A percentile compares a stretch with the other conserved stretches of the same genome.
These are phyloP conservation scores for Phytophthora melonis DNA, from an alignment of 352 stramenopile species.

Conservation along the genomic window DNA sequence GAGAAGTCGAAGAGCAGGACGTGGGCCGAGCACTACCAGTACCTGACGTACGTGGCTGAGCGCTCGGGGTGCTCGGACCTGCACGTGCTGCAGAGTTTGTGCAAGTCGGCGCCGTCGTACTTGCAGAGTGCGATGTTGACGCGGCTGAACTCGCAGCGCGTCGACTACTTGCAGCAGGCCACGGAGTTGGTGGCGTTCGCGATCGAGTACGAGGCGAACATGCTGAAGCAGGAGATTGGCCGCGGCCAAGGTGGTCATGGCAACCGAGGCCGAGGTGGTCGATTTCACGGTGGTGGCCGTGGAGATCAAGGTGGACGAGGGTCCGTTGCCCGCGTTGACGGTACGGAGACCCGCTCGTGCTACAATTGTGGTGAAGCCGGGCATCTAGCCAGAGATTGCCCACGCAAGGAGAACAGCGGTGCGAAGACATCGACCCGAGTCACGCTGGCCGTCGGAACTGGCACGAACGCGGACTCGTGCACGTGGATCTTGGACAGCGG, in stretches of 20 bases:
- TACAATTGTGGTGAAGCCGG: no score
- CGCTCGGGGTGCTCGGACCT: not conserved
- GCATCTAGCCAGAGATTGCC: no score
- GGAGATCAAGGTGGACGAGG: no score
- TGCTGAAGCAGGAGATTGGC: not conserved
- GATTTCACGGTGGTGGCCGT: not conserved
- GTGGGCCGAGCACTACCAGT: conserved; percentile 18
- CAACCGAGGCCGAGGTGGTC: not conserved
- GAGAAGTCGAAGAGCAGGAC: not conserved
- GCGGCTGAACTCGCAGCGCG: conserved; percentile 1
- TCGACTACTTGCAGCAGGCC: conserved; percentile 5
- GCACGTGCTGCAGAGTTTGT: conserved; percentile 7
- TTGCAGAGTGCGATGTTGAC: conserved; percentile 8
- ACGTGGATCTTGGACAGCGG: no score
- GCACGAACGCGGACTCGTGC: not conserved
- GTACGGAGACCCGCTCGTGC: no score
- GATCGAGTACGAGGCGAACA: conserved; percentile 6
- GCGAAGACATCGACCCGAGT: no score
- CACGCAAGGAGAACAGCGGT: no score
- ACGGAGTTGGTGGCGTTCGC: conserved; percentile 10
- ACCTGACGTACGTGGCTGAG: conserved; percentile 14
- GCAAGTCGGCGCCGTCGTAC: not conserved
- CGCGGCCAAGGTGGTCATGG: no score
- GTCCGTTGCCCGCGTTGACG: no score
- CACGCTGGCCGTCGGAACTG: not conserved